Evolutionary conservation across 768 basidiomycete species (phyloP), one percentile per base, ranked within the genome.

Genomic region (Strobilomyces dryophilus): DNA sequence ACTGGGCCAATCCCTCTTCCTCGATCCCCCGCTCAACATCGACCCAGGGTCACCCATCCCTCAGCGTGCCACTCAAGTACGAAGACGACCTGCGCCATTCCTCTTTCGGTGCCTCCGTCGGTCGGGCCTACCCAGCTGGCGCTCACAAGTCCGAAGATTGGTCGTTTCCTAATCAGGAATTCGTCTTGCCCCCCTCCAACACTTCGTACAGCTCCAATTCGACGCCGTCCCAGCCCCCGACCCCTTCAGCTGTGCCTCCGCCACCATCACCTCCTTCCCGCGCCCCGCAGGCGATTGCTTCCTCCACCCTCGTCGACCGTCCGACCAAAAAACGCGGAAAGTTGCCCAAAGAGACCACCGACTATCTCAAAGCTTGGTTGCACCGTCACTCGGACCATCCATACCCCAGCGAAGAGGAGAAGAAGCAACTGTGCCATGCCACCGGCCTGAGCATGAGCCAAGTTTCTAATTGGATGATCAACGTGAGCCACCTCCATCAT

Each of bases 381-480:
- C 87, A 92, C 64, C 82, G 87, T 57, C 90, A 93, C 65, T 87
- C 87, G 2, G 90, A 92, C 66, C 91, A 92, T 61, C 90, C 90
- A 24, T 93, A 93, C 68, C 90, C 90, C 31, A 85, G 83, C 60
- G 90, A 93, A 68, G 89, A 92, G 56, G 90, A 92, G 77, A 93
- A 93, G 73, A 92, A 92, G 65, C 87, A 89, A 66, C 73, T 93
- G 59, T 92, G 90, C 70, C 82, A 87, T 61, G 87, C 87, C 37
- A 93, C 90, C 1, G 89, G 89, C 24, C 73, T 93, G 57, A 89
- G 84, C 73, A 92, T 92, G 89, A 83, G 79, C 71, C 90, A 93
- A 70, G 89, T 92, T 1, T 90, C 88, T 48, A 92, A 92, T 68
- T 92, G 90, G 90, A 92, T 92, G 90, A 92, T 92, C 64, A 92